phyloP scores from a whole-genome alignment of 2,329 filamentous ascomycete genomes.

The Penicillium sp. region DNA sequence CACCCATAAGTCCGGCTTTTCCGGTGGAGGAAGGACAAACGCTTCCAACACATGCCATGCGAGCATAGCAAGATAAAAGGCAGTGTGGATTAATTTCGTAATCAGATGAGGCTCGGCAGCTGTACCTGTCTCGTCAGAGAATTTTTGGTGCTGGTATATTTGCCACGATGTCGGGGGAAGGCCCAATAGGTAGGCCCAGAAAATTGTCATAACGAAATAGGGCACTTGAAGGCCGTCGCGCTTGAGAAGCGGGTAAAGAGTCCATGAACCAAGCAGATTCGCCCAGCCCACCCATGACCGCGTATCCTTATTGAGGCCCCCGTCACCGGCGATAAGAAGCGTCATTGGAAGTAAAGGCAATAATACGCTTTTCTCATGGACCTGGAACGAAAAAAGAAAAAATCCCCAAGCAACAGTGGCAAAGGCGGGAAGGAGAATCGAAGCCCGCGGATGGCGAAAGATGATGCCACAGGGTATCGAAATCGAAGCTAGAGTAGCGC shows the following conservation, averaged over 20 bases:
- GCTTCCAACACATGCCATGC: slow-evolving; percentile 80
- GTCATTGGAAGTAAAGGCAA: slow-evolving; percentile 94
- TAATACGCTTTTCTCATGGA: slow-evolving; percentile 96
- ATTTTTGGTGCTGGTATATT: slow-evolving; percentile 64
- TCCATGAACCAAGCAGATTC: slow-evolving; percentile 88
- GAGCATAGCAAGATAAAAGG: slow-evolving; percentile 78
- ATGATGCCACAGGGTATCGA: slow-evolving; percentile 78
- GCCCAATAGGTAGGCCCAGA: slow-evolving; percentile 92
- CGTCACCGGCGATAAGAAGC: slow-evolving; percentile 75
- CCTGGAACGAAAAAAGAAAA: slow-evolving; percentile 96
- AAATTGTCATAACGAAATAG: slow-evolving; percentile 79
- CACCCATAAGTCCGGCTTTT: slow-evolving; percentile 93
- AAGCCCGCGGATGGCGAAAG: slow-evolving; percentile 76
- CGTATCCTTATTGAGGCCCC: slow-evolving; percentile 75
- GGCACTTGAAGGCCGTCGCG: slow-evolving; percentile 84
- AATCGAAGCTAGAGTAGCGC: slow-evolving; percentile 76
- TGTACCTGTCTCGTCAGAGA: slow-evolving; percentile 38
- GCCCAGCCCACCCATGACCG: slow-evolving; percentile 96
- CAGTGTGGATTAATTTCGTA: slow-evolving; percentile 72
- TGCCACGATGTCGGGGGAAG: slow-evolving; percentile 77
- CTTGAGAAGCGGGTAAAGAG: slow-evolving; percentile 87
- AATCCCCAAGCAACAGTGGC: slow-evolving; percentile 92
- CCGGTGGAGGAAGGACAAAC: slow-evolving; percentile 67
- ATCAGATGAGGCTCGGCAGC: slow-evolving; percentile 57
- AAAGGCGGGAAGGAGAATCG: slow-evolving; percentile 78